Base-by-base conservation (phyloP, 495 filamentous ascomycete genomes). In the Neurospora sp. region DNA sequence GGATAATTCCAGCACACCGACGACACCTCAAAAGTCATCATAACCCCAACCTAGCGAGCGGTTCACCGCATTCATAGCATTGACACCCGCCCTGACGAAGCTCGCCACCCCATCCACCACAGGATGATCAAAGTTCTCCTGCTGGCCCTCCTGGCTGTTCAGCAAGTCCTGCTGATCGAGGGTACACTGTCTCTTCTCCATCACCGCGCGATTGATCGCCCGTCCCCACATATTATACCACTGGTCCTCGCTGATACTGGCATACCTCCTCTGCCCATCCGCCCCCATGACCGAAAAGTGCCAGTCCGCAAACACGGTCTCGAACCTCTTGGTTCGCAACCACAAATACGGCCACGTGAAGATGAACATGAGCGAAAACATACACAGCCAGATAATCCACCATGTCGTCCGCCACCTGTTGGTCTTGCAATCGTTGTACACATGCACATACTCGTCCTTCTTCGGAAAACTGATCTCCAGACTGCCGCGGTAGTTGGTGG, bases 271-370 rank as follows among this genome's bases (percentile, higher is more conserved):
- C 39, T 43, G 73, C 10, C 80, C 80, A n/a, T 73, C 62, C 10
- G 69, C 76, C 11, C 73, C 73, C 15, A 62, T 62, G 13, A 73
- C 74, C 21, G 86, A 86, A 75, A 84, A 91, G 13, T 79, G 77
- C 87, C 87, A 91, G 4, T 88, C 82, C 0, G 82, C 83, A 34
- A 82, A 78, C 4, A 85, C 86, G 5, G 91, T 88, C 72, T 88
- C 85, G 77, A 87, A 92, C n/a, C 84, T 81, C 76, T 86, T 86
- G 17, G 90, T 92, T 8, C 84, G 76, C 76, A 91, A 85, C 82
- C 86, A 89, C 38, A 92, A 81, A 62, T 87, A 84, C 19, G 90
- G 90, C 90, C 90, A 91, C 21, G 84, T 79, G 76, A 91, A 84
- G 42, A 91, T 75, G 83, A 89, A 90, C 54, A 90, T 78, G 71